phyloP scores from a whole-genome alignment of 2,329 filamentous ascomycete species.

The Helotiales sp. region DNA sequence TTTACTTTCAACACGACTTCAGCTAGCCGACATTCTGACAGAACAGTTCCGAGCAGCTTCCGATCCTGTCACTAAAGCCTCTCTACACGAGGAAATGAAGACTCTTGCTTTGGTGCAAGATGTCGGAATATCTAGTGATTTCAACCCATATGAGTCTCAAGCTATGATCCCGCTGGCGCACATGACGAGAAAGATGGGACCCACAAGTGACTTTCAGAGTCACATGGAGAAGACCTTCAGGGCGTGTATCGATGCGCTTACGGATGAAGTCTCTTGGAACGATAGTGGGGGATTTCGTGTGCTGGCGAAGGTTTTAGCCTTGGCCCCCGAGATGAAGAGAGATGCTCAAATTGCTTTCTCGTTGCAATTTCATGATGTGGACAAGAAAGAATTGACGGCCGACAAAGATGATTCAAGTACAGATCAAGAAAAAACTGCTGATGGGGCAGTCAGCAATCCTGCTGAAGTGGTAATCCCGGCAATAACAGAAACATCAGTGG shows the following conservation, averaged over 20 bases:
- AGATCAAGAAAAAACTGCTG: neutral
- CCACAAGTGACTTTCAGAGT: constrained; percentile 19
- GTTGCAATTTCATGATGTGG: constrained; percentile 26
- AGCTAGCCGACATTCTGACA: constrained; percentile 8
- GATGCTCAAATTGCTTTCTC: constrained; percentile 30
- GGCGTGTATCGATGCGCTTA: constrained; percentile 15
- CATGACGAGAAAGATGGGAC: constrained; percentile 22
- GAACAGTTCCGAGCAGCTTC: constrained; percentile 4
- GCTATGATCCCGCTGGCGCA: constrained; percentile 16
- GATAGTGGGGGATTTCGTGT: constrained; percentile 19
- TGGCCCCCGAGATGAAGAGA: constrained; percentile 18
- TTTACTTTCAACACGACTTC: neutral
- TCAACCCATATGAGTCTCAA: constrained; percentile 10
- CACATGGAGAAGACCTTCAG: constrained; percentile 19
- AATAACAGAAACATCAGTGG: neutral
- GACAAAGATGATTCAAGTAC: neutral
- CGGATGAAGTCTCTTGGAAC: constrained; percentile 22
- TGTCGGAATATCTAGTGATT: neutral
- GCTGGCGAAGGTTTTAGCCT: constrained; percentile 21
- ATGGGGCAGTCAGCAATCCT: neutral
- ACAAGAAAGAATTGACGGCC: neutral
- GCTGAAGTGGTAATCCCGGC: neutral
- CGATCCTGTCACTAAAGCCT: constrained; percentile 2
- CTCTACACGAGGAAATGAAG: constrained; percentile 13
- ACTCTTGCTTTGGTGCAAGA: neutral